Evolutionary conservation across 176 grass and related monocot genomes (phyloP).

Genomic region (sorghum (Sorghum bicolor)): DNA sequence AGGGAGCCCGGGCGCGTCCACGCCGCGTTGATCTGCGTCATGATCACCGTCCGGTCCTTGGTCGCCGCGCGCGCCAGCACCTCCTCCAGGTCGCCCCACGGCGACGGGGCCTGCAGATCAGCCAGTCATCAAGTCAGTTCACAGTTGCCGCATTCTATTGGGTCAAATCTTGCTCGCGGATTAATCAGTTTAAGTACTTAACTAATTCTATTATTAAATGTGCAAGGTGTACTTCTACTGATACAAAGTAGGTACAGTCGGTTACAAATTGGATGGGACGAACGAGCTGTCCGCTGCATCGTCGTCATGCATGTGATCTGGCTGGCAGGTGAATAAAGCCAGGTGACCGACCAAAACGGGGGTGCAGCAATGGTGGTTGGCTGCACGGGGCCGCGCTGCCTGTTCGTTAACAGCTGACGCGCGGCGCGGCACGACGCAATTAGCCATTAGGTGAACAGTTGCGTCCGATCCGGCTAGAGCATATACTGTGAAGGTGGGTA

Average conservation of each 20-base stretch:
- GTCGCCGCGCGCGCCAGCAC: conserved; percentile 62
- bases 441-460: neutral
- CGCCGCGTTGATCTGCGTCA: conserved; percentile 86
- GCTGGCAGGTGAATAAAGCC: neutral
- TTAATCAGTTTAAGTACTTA: too few species aligned
- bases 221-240: too few species aligned
- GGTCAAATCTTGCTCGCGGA: too few species aligned
- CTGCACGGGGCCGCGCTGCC: neutral
- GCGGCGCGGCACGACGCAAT: too few species aligned
- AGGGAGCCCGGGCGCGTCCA: conserved; percentile 74
- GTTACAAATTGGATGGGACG: too few species aligned
- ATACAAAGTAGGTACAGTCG: too few species aligned
- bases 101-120: conserved; percentile 34
- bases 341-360: neutral
- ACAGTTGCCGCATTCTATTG: too few species aligned
- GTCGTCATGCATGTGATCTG: neutral
- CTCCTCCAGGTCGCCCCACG: conserved; percentile 62
- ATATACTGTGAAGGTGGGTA: neutral
- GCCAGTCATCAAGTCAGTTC: too few species aligned
- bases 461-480: neutral
- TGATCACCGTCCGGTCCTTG: conserved; percentile 75
- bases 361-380: neutral
- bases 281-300: neutral
- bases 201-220: too few species aligned
- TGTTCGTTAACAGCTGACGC: neutral